phyloP scores from a whole-genome alignment of 2,329 filamentous ascomycete species.

The Curvularia verruculosa region DNA sequence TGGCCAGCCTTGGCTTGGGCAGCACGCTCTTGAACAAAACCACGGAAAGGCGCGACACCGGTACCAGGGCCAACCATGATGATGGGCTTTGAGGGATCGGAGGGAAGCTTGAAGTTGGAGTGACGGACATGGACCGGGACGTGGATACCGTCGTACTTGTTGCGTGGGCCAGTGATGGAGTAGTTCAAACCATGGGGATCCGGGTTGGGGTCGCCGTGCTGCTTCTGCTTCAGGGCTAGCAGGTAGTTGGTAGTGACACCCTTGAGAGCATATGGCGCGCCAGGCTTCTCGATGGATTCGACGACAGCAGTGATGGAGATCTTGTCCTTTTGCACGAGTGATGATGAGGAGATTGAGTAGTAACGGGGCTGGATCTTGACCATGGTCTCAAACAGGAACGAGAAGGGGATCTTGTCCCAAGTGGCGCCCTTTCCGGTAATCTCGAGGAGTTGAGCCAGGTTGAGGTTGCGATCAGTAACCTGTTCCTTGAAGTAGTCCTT shows the following conservation, averaged over 20 bases:
- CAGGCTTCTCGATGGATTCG: conserved; percentile 79
- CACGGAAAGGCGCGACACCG: conserved; percentile 94
- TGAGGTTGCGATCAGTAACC: conserved; percentile 80
- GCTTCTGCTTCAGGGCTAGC: conserved; percentile 92
- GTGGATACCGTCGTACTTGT: conserved; percentile 96
- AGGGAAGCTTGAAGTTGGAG: conserved; percentile 98
- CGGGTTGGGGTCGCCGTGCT: conserved; percentile 83
- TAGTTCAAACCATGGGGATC: conserved; percentile 86
- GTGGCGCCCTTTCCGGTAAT: conserved; percentile 72
- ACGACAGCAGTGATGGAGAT: conserved; percentile 96
- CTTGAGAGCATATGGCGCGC: conserved; percentile 79
- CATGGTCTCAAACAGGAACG: conserved; percentile 89
- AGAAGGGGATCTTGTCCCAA: conserved; percentile 89
- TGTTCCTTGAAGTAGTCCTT: conserved; percentile 95
- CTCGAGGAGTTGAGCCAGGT: conserved; percentile 84
- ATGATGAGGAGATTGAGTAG: conserved; percentile 99
- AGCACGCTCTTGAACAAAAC: conserved; percentile 91
- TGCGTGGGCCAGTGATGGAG: conserved; percentile 83
- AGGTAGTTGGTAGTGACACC: conserved; percentile 98
- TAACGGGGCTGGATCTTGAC: conserved; percentile 97
- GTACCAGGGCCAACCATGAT: conserved; percentile 97
- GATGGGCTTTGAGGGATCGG: conserved; percentile 89
- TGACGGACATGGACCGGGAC: conserved; percentile 95
- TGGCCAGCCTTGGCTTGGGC: conserved; percentile 80
- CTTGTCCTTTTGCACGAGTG: conserved; percentile 89